Evolutionary conservation across 2,329 filamentous ascomycete species (phyloP).

Genomic region (Sphaerulina populicola): DNA sequence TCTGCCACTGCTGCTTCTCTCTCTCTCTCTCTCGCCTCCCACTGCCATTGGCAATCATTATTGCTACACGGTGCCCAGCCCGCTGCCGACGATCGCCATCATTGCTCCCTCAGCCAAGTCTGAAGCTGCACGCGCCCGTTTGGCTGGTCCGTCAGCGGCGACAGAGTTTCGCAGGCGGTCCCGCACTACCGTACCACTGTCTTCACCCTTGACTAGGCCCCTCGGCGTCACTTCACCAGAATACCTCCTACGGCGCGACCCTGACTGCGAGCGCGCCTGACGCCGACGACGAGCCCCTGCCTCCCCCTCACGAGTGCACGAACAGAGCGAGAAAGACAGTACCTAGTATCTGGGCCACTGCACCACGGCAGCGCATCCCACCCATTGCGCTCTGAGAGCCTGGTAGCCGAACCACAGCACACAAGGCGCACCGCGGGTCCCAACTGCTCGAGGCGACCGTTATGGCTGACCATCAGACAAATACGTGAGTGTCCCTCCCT

Average conservation of each 20-base stretch:
- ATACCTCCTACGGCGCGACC: neutral
- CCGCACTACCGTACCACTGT: neutral
- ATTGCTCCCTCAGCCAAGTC: neutral
- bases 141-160: constrained; percentile 4
- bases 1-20: neutral
- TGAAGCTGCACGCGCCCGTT: neutral
- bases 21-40: neutral
- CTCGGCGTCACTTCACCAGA: neutral
- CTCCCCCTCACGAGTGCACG: neutral
- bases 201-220: constrained; percentile 1
- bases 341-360: neutral
- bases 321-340: neutral
- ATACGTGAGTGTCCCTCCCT: constrained; percentile 10
- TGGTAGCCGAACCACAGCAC: neutral
- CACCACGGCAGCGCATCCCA: constrained; percentile 1
- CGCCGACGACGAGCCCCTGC: neutral
- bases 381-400: neutral
- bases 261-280: neutral
- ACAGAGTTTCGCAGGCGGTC: constrained; percentile 1
- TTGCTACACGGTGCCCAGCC: too few relatives aligned
- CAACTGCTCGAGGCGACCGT: constrained; percentile 8
- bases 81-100: neutral
- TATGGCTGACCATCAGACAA: constrained; percentile 14
- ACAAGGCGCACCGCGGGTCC: constrained; percentile 9
- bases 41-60: neutral